phyloP scores from a whole-genome alignment of 345 rosid species.

The Populus tremula region DNA sequence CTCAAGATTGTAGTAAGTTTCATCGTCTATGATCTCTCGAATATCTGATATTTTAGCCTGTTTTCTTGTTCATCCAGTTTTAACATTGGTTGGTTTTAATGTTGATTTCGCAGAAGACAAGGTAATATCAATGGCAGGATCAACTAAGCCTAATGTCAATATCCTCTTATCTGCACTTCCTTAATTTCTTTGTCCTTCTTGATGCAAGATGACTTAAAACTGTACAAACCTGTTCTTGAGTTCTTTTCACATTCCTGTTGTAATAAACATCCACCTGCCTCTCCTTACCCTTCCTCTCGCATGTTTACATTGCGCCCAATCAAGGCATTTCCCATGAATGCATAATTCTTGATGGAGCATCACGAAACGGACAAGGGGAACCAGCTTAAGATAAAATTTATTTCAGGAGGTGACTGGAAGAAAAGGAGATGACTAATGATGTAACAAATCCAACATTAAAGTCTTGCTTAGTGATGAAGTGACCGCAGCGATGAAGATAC shows the following conservation, averaged over 20 bases:
- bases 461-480: not conserved
- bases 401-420: not conserved
- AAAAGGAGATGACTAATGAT: not conserved
- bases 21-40: not conserved
- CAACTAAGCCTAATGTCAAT: slow-evolving; percentile 7
- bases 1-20: slow-evolving; percentile 61
- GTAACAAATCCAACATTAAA: not conserved
- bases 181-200: not conserved
- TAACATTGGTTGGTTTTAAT: not conserved
- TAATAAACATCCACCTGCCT: not conserved
- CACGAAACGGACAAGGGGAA: not conserved
- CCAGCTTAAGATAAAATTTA: not conserved
- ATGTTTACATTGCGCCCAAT: not conserved
- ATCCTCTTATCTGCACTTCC: slow-evolving; percentile 20
- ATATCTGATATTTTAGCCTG: not conserved
- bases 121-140: slow-evolving; percentile 29
- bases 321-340: not conserved
- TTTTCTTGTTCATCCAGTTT: not conserved
- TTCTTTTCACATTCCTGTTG: not conserved
- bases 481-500: too few relatives aligned
- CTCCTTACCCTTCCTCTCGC: not conserved
- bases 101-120: slow-evolving; percentile 43
- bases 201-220: not conserved
- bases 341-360: not conserved
- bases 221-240: not conserved